Base-by-base conservation (phyloP, 2,329 filamentous ascomycete genomes). In the Chrysosporium queenslandicum region DNA sequence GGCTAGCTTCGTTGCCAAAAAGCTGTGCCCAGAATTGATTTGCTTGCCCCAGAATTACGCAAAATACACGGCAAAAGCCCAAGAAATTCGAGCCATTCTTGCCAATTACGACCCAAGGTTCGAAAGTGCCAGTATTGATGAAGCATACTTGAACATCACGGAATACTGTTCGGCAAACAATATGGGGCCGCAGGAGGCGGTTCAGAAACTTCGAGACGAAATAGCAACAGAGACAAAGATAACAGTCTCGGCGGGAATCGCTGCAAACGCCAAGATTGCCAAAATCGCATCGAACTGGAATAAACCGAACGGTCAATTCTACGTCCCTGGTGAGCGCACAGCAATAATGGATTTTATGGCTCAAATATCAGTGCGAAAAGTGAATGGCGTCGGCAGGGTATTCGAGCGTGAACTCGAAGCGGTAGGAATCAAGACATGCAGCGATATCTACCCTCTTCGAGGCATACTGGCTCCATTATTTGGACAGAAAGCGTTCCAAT, bases 271-370 rank as follows among this genome's bases (percentile, higher is more conserved):
- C 0, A 91, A 89, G 64, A 75, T 98, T 12, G 91, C 92, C 27
- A 98, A 98, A 69, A 95, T 98, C 29, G 88, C 86, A 61, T 94
- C 88, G 16, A 96, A 98, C 64, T 81, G 85, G 66, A 96, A 97
- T 68, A 98, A 98, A 64, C 92, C 92, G 0, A 94, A 98, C 60
- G 92, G 92, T 0, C 92, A 97, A 64, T 97, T 85, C 60, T 71
- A 79, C 8, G 73, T 97, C 1, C 77, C 84, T 0, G 86, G 77
- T 49, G 83, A 94, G 37, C 78, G 90, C 8, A 70, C 73, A 23
- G 77, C 80, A 0, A 88, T 98, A 55, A 82, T 97, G 78, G 71
- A 77, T 0, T 97, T 96, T 64, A 95, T 97, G 85, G 77, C 78
- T 9, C 78, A 83, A 27, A 73, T 98, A 21, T 84, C 90, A 0